Evolutionary conservation across 2,329 filamentous ascomycete species (phyloP).

Genomic region (Aspergillus sp.): DNA sequence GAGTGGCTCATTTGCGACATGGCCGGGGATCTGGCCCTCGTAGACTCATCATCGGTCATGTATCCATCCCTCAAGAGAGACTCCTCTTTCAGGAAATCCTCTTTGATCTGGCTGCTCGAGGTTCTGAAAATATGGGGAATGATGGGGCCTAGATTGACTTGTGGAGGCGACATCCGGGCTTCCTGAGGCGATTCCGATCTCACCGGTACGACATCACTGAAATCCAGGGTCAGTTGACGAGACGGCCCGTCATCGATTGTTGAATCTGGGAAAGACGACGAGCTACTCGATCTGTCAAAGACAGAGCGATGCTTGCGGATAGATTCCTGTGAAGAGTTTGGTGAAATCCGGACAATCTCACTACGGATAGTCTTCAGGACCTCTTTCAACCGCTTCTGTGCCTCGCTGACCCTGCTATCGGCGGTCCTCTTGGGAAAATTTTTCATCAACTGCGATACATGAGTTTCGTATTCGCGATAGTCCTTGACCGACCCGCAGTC

Average conservation of each 20-base stretch:
- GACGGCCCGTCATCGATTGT: slow-evolving; percentile 38
- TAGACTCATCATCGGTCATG: slow-evolving; percentile 34
- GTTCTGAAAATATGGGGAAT: slow-evolving; percentile 35
- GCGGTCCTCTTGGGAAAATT: slow-evolving; percentile 38
- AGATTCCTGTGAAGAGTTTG: slow-evolving; percentile 42
- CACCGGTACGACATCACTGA: slow-evolving; percentile 28
- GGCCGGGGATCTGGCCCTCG: slow-evolving; percentile 26
- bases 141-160: slow-evolving; percentile 32
- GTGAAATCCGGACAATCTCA: slow-evolving; percentile 45
- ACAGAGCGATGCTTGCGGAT: slow-evolving; percentile 42
- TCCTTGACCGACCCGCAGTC: slow-evolving; percentile 45
- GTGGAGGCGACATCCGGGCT: slow-evolving; percentile 20
- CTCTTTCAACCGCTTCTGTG: slow-evolving; percentile 35
- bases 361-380: slow-evolving; percentile 37
- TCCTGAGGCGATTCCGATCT: slow-evolving; percentile 38
- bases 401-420: slow-evolving; percentile 33
- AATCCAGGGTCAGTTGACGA: slow-evolving; percentile 34
- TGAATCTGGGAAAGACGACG: slow-evolving; percentile 45
- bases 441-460: slow-evolving; percentile 41
- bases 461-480: slow-evolving; percentile 49
- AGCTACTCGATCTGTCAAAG: slow-evolving; percentile 49
- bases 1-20: slow-evolving; percentile 32
- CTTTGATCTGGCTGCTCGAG: slow-evolving; percentile 28
- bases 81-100: slow-evolving; percentile 35
- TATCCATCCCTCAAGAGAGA: slow-evolving; percentile 22